phyloP scores from a whole-genome alignment of 2,329 filamentous ascomycete genomes.

The Nectriaceae sp. region DNA sequence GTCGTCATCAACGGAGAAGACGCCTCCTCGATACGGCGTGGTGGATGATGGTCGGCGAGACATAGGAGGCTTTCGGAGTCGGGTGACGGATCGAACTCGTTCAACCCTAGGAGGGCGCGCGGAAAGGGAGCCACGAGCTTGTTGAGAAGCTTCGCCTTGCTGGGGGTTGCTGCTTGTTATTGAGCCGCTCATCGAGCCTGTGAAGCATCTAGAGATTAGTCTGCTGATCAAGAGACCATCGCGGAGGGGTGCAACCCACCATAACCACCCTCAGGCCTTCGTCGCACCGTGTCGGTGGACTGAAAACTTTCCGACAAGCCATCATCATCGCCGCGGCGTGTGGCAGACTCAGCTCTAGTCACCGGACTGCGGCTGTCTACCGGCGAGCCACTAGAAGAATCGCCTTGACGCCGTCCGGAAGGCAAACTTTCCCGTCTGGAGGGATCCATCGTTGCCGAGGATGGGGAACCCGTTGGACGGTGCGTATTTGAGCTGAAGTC shows the following conservation, averaged over 20 bases:
- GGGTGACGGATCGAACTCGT: constrained; percentile 47
- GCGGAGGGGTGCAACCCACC: constrained; percentile 45
- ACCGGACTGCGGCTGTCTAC: constrained; percentile 50
- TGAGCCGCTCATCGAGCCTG: constrained; percentile 28
- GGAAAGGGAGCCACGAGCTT: constrained; percentile 32
- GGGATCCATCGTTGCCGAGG: constrained; percentile 45
- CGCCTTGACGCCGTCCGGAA: constrained; percentile 38
- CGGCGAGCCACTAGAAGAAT: constrained; percentile 47
- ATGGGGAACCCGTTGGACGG: constrained; percentile 6
- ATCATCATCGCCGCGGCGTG: constrained; percentile 43
- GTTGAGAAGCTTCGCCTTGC: constrained; percentile 38
- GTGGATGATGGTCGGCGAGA: constrained; percentile 75
- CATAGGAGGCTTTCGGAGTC: constrained; percentile 72
- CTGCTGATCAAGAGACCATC: constrained; percentile 1
- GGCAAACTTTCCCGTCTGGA: constrained; percentile 35
- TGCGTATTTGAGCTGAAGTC: neutral
- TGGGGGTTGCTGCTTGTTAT: constrained; percentile 31
- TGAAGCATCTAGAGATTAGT: constrained; percentile 14
- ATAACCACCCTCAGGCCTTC: constrained; percentile 57
- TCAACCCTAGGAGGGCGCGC: constrained; percentile 47
- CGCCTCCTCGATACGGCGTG: constrained; percentile 76
- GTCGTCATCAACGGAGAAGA: constrained; percentile 92
- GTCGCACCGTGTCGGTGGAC: constrained; percentile 61
- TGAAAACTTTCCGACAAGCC: constrained; percentile 56
- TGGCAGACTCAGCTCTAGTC: constrained; percentile 36